Evolutionary conservation across 495 filamentous ascomycete species (phyloP).

Genomic region (Aspergillus conjunctus): DNA sequence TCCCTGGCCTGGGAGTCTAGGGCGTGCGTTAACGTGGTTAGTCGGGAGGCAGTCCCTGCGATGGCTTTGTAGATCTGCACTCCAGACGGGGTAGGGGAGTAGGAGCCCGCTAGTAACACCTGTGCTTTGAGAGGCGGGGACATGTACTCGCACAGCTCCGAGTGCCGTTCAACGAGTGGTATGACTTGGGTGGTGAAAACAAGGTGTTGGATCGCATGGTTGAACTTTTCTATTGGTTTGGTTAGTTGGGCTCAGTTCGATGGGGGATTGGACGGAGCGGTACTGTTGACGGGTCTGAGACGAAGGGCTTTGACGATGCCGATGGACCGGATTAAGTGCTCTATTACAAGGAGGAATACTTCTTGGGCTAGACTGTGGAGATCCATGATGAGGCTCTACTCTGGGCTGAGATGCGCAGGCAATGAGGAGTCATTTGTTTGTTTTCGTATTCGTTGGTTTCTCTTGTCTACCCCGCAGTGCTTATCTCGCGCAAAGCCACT

Average conservation of each 20-base stretch:
- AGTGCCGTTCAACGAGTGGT: too few species aligned
- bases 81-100: too few species aligned
- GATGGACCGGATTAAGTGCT: neutral
- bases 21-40: too few species aligned
- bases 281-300: neutral
- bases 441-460: too few species aligned
- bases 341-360: neutral
- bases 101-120: neutral
- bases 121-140: neutral
- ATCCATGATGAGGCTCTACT: neutral
- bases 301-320: neutral
- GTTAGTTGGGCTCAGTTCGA: neutral
- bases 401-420: neutral
- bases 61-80: neutral
- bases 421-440: too few species aligned
- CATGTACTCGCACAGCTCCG: neutral
- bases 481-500: too few species aligned
- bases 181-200: neutral
- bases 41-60: too few species aligned
- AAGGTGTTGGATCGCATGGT: neutral
- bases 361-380: neutral
- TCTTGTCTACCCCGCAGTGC: too few species aligned
- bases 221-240: neutral
- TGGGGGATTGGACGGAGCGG: neutral
- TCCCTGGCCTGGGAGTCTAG: neutral